Conservation (phyloP, 2,329 filamentous ascomycete species). For the Talaromyces sp. region DNA sequence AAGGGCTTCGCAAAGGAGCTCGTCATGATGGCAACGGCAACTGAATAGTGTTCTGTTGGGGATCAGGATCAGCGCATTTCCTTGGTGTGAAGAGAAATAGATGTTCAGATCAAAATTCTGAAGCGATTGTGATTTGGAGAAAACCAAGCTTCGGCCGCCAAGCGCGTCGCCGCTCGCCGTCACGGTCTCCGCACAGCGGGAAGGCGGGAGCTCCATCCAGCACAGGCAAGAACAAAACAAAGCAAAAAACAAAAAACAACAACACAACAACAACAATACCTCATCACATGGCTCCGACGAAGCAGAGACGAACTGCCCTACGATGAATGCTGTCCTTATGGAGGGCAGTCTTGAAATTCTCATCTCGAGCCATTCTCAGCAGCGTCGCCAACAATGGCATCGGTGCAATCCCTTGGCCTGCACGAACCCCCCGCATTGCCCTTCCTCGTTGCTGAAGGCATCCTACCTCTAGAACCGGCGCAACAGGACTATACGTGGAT, state of each 20-base stretch:
- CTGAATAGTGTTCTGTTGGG: neutral
- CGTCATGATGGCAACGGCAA: slow-evolving; percentile 22
- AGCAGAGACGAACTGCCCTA: neutral
- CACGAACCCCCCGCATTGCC: slow-evolving; percentile 80
- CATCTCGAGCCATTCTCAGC: neutral
- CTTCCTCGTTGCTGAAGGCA: slow-evolving; percentile 74
- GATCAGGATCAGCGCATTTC: slow-evolving; percentile 3
- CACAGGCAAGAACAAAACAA: slow-evolving; percentile 4
- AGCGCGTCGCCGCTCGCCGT: slow-evolving; percentile 5
- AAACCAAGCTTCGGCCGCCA: slow-evolving; percentile 7
- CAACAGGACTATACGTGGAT: slow-evolving; percentile 68
- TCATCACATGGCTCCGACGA: neutral
- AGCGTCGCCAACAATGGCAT: slow-evolving; percentile 61
- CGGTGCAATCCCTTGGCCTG: slow-evolving; percentile 82
- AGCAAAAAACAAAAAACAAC: neutral
- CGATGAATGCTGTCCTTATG: slow-evolving; percentile 4
- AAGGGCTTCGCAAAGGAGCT: slow-evolving; percentile 31
- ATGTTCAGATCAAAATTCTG: neutral
- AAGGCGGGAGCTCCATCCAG: neutral
- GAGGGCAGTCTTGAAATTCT: neutral
- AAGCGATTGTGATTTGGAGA: slow-evolving; percentile 4
- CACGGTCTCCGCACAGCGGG: slow-evolving; percentile 9
- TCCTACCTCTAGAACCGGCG: slow-evolving; percentile 63
- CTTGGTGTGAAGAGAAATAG: neutral
- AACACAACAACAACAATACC: neutral